Conservation (phyloP, 148 eudicot species). For the Arbutus unedo region DNA sequence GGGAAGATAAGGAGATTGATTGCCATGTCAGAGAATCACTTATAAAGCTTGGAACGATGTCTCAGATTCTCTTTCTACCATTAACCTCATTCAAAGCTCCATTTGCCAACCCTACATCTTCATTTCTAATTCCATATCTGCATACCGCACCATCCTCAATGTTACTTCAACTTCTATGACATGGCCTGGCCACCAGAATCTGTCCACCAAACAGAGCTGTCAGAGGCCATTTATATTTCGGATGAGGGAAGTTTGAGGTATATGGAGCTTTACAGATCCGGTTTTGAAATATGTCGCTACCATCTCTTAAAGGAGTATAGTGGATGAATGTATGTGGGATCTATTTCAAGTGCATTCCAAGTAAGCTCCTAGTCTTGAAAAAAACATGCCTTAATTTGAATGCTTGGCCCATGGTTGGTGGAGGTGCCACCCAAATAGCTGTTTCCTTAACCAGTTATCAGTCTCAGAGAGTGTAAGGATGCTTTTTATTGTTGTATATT, state of each 20-base stretch:
- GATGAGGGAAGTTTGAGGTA: background rate
- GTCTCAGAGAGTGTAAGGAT: background rate
- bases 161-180: background rate
- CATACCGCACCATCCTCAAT: background rate
- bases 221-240: background rate
- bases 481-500: background rate
- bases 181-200: background rate
- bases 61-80: background rate
- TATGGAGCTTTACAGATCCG: background rate
- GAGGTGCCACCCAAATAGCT: background rate
- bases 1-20: background rate
- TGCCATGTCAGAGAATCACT: background rate
- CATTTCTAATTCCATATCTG: background rate
- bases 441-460: background rate
- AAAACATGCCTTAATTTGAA: background rate
- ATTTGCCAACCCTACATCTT: slow-evolving; percentile 8
- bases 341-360: background rate
- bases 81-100: background rate
- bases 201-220: background rate
- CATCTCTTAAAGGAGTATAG: background rate
- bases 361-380: background rate
- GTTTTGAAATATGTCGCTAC: background rate
- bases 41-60: background rate
- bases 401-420: background rate
- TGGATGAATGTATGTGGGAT: background rate